Evolutionary conservation across 129 eudicot species (phyloP), one percentile per base, ranked within the genome.

Genomic region (Daucus carota): DNA sequence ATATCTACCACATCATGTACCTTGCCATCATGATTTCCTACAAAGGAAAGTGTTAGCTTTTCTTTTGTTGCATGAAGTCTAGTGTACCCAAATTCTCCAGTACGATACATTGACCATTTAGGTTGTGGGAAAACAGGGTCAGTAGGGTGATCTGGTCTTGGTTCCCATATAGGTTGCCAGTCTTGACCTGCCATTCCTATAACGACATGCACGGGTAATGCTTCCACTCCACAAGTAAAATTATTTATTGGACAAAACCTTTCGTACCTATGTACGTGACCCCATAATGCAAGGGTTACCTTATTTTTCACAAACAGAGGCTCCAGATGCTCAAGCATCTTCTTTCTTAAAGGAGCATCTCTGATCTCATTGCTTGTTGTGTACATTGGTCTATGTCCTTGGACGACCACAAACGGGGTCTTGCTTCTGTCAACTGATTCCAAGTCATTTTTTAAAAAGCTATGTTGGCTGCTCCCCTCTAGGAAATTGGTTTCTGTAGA

Each of bases 301-400:
- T 89, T 92, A 74, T 89, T 91, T 67, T 84, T 85, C 71, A 91
- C 92, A 40, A 95, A 68, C 77, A 95, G 85, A 26, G 96, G 99
- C 76, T 95, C 99, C 77, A 95, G 60, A 85, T 95, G 93, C 83
- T 85, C 84, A 2, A 78, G 81, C 89, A 95, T 77, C 68, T 85
- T 89, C 78, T 84, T 83, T 71, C 84, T 86, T 1, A 95, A 66
- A 0, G 92, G 94, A 14, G 75, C 76, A 79, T 95, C 97, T 70
- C 86, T 85, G 1, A 45, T 74, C 70, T 89, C 94, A 0, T 85
- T 75, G 87, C 99, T 95, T 1, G 94, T 91, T 7, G 96, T 95
- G 96, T 95, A 95, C 99, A 95, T 95, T 54, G 99, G 99, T 80
- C 99, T 85, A 78, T 95, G 99, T 72, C 99, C 99, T 63, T 95